Base-by-base conservation (phyloP, 495 filamentous ascomycete genomes). In the Talaromyces nanjingensis region DNA sequence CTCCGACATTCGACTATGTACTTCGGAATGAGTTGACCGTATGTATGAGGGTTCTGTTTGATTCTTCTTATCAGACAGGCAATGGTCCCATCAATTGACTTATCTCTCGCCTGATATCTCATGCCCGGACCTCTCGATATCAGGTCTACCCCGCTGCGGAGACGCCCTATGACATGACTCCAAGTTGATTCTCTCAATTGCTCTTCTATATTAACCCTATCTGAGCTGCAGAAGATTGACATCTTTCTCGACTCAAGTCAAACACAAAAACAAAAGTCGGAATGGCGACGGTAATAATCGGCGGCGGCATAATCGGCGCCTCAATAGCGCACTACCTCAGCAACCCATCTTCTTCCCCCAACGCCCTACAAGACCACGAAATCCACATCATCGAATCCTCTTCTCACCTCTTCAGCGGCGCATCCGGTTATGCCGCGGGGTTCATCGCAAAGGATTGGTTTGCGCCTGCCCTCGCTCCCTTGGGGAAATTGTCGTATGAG, bases 361-460 rank as follows among this genome's bases (percentile, higher is more conserved):
- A 56, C 24, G 53, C 53, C n/a, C 67, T 59, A 59, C 72, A 80
- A 4, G 74, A 80, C 11, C 39, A 27, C 42, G 77, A 78, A 47
- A 87, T 93, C 64, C 86, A 91, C 67, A 82, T 93, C 42, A 71
- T 93, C 59, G 91, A 93, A 63, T 73, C 85, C 16, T 84, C 85
- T 0, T 74, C 81, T 0, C 71, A 83, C 31, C 81, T 92, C 29
- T 92, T 92, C 74, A 81, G 84, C 22, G 86, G 83, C 20, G 89
- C 90, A 2, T 92, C 89, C 4, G 89, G 90, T 18, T 85, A 83
- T 63, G 89, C 89, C 1, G 89, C 81, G 5, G 91, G 90, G 0
- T 93, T 92, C 68, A 72, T 92, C 5, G 89, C 90, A 1, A 80
- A 80, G 59, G 88, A 92, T 67, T 94, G 89, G 89, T 89, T 88